Evolutionary conservation across 2,329 filamentous ascomycete genomes (phyloP), one percentile per base, ranked within the genome.

Genomic region (Elsinoe necatrix): DNA sequence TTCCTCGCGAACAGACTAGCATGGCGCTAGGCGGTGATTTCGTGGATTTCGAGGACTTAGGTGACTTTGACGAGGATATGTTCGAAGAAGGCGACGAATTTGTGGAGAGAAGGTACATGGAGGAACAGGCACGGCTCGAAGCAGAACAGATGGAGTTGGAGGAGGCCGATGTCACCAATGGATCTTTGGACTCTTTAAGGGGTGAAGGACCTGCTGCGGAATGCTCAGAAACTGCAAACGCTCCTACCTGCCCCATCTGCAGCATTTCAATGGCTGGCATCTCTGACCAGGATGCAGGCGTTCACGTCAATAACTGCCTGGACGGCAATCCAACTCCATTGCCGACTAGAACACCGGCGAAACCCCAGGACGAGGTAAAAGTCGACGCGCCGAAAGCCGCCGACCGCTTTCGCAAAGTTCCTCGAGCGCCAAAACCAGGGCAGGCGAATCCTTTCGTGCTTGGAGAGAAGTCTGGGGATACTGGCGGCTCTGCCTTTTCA

Each of bases 261-360:
- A 81, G 80, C 63, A 75, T 76, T 1, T 82, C 72, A 61, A 74
- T 96, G 31, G 72, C 69, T 14, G 84, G 82, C 0, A 68, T 71
- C 18, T 56, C 67, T 72, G 59, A 82, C 57, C 68, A 90, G 67
- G 81, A 92, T 63, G 86, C 84, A 8, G 87, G 86, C 5, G 73
- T 85, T 1, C 93, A 98, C 69, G 93, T 98, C 62, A 98, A 98
- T 68, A 83, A 85, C 8, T 98, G 93, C 70, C 77, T 98, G 1
- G 93, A 98, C 67, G 89, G 89, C 1, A 86, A 86, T 45, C 80
- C 86, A 4, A 79, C 82, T 43, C 79, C 84, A 1, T 64, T 86
- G 12, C 41, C 52, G 16, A 16, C 61, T 27, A 58, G 63, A 25
- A 34, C 58, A 21, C 35, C 54, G 27, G 34, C 8, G 25, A 45